A percentile compares a stretch with the other conserved stretches of the same genome.
phyloP scores from a whole-genome alignment of 1,284 basidiomycete species.

The Pseudomicrostroma phylloplanum region DNA sequence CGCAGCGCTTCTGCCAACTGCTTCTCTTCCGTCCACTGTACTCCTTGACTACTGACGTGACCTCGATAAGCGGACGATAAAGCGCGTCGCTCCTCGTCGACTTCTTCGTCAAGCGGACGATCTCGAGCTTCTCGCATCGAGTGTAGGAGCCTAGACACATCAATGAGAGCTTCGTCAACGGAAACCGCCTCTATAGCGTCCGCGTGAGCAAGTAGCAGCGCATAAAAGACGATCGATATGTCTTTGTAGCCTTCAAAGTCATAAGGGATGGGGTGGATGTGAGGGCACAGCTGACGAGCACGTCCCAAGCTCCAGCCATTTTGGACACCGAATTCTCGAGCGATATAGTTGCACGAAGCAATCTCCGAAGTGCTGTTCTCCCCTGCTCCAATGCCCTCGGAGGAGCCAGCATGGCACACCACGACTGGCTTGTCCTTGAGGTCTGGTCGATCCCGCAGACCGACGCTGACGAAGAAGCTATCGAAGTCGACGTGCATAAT shows the following conservation, averaged over 20 bases:
- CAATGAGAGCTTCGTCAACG: conserved; percentile 89
- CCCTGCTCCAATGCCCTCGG: conserved; percentile 15
- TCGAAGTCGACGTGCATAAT: conserved; percentile 62
- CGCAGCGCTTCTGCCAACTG: conserved; percentile 72
- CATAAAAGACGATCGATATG: conserved; percentile 77
- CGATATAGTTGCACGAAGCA: conserved; percentile 89
- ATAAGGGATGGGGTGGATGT: conserved; percentile 75
- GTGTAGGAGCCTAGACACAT: conserved; percentile 66
- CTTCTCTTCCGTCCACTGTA: conserved; percentile 31
- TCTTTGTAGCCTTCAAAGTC: conserved; percentile 62
- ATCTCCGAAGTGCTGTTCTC: conserved; percentile 60
- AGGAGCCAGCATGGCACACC: conserved; percentile 72
- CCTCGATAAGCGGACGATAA: conserved; percentile 7
- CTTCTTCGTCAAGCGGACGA: conserved; percentile 1
- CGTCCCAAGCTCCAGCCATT: conserved; percentile 80
- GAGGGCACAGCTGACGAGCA: conserved; percentile 34
- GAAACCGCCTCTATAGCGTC: conserved; percentile 92
- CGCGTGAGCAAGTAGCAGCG: conserved; percentile 77
- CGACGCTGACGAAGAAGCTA: conserved; percentile 74
- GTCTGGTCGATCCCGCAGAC: conserved; percentile 35
- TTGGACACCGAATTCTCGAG: conserved; percentile 75
- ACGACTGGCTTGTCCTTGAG: conserved; percentile 63
- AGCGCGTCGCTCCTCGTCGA: conserved; percentile 5
- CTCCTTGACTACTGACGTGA: conserved; percentile 13
- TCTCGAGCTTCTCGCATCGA: conserved; percentile 27